phyloP scores from a whole-genome alignment of 2,329 filamentous ascomycete species.

The Cladosporium sp. region DNA sequence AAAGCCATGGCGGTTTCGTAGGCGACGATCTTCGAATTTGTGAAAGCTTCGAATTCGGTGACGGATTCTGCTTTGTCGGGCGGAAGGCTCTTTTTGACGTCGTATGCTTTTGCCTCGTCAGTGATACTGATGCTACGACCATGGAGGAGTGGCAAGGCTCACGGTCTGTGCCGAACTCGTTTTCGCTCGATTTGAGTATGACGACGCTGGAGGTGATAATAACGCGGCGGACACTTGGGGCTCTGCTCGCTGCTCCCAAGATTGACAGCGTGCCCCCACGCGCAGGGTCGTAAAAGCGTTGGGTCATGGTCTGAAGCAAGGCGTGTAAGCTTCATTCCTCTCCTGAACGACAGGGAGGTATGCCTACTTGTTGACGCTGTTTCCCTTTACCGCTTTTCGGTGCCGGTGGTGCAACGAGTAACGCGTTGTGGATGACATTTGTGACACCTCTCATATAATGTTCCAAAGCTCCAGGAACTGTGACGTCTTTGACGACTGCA shows the following conservation, averaged over 20 bases:
- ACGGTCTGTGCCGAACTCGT: not conserved
- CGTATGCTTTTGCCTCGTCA: not conserved
- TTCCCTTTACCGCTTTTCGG: not conserved
- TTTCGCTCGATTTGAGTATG: not conserved
- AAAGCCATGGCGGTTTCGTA: constrained; percentile 19
- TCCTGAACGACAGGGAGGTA: not conserved
- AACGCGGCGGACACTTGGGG: constrained; percentile 37
- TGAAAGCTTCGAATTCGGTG: constrained; percentile 19
- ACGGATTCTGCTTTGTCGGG: not conserved
- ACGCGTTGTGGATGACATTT: not conserved
- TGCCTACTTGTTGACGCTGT: not conserved
- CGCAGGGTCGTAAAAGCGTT: not conserved
- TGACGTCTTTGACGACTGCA: not conserved
- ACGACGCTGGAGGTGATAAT: constrained; percentile 39
- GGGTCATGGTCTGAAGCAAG: not conserved
- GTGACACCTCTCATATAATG: not conserved
- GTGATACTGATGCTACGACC: not conserved
- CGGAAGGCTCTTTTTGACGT: not conserved
- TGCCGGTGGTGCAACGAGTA: not conserved
- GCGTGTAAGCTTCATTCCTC: not conserved
- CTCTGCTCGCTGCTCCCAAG: not conserved
- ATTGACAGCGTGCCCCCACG: not conserved
- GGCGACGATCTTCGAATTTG: constrained; percentile 22
- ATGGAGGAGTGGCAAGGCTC: not conserved
- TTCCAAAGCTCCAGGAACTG: not conserved